Evolutionary conservation across 2,329 filamentous ascomycete species (phyloP).

Genomic region (Verticillium isaacii): DNA sequence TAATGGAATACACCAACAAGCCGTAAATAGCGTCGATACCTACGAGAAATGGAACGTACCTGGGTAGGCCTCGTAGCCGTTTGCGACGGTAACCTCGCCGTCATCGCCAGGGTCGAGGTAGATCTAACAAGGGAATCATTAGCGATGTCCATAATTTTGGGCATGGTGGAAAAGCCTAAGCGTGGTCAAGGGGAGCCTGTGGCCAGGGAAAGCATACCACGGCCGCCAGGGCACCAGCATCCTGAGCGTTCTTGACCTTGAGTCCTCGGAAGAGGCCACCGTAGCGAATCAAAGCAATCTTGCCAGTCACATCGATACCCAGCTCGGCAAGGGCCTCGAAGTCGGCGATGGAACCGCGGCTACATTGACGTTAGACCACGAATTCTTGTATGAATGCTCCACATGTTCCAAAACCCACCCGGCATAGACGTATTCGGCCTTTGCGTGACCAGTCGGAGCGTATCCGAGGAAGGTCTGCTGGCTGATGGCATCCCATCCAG

Average conservation of each 20-base stretch:
- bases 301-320: constrained; percentile 66
- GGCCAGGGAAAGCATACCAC: constrained; percentile 25
- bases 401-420: constrained; percentile 44
- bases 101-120: constrained; percentile 75
- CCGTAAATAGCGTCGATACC: too few species aligned
- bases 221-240: constrained; percentile 68
- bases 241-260: constrained; percentile 79
- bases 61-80: constrained; percentile 69
- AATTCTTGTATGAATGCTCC: too few species aligned
- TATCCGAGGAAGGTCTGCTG: constrained; percentile 82
- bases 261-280: constrained; percentile 73
- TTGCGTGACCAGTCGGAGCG: constrained; percentile 72
- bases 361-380: neutral
- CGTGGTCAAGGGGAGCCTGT: too few species aligned
- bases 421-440: constrained; percentile 69
- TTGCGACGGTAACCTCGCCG: constrained; percentile 67
- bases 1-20: too few species aligned
- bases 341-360: constrained; percentile 64
- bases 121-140: constrained; percentile 30
- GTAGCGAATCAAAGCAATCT: constrained; percentile 75
- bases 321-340: constrained; percentile 66
- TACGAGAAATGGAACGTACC: constrained; percentile 16
- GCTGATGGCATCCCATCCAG: constrained; percentile 54
- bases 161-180: too few species aligned
- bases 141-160: neutral